Conservation (phyloP, 257 asterid genomes). For the Nicotiana otophora region DNA sequence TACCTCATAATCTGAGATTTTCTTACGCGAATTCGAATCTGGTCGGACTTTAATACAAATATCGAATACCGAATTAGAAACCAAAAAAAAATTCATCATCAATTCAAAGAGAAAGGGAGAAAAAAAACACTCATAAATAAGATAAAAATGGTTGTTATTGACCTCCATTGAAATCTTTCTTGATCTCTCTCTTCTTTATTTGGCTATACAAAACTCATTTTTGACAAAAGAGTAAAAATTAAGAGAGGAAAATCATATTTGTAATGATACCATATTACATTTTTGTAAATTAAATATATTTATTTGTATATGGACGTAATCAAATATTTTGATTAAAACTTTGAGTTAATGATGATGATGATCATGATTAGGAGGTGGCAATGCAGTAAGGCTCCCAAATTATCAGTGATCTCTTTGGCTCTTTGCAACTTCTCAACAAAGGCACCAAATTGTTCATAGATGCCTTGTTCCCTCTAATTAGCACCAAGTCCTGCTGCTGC, state of each 20-base stretch:
- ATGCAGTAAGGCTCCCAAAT: slow-evolving; percentile 68
- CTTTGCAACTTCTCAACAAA: slow-evolving; percentile 56
- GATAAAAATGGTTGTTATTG: background rate
- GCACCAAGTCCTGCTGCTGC: slow-evolving; percentile 35
- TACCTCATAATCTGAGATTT: no score
- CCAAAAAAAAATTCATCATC: no score
- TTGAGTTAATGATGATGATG: slow-evolving; percentile 1
- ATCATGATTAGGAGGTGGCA: slow-evolving; percentile 48
- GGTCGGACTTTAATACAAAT: no score
- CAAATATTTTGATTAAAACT: background rate
- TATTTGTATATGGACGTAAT: background rate
- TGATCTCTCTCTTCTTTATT: slow-evolving; percentile 3
- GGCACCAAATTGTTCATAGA: slow-evolving; percentile 26
- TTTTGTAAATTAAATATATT: background rate
- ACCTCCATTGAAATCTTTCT: slow-evolving; percentile 1
- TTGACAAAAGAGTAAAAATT: slow-evolving; percentile 14
- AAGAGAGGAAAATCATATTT: slow-evolving; percentile 4
- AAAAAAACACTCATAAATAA: background rate
- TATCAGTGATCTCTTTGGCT: slow-evolving; percentile 38
- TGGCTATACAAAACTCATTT: slow-evolving; percentile 18
- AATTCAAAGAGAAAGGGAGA: background rate
- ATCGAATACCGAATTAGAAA: no score
- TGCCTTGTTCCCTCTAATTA: slow-evolving; percentile 35
- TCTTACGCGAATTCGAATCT: no score
- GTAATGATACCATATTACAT: background rate